Conservation (phyloP, 2,329 filamentous ascomycete species). For the Zymoseptoria tritici region DNA sequence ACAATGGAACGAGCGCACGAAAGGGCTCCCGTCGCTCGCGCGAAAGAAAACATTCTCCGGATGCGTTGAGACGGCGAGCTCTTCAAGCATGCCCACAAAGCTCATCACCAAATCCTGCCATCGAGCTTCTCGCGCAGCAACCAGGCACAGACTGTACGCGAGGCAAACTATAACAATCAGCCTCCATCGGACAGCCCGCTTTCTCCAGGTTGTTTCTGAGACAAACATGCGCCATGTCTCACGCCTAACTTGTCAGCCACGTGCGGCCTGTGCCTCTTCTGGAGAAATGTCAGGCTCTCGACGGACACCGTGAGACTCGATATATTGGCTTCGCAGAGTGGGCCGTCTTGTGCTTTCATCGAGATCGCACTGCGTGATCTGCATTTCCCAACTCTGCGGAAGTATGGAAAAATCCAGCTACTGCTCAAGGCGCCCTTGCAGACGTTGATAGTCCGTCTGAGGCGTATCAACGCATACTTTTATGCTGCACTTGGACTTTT, state of each 20-base stretch:
- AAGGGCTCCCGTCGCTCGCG: neutral
- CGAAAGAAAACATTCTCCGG: neutral
- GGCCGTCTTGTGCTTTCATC: too few species aligned
- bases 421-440: neutral
- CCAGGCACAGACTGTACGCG: too few species aligned
- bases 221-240: neutral
- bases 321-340: neutral
- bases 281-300: neutral
- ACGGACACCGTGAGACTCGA: neutral
- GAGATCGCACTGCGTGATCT: too few species aligned
- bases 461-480: too few species aligned
- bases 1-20: neutral
- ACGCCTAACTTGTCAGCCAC: neutral
- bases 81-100: neutral
- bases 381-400: neutral
- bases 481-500: too few species aligned
- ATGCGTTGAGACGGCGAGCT: neutral
- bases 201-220: neutral
- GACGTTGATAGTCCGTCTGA: too few species aligned
- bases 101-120: too few species aligned
- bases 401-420: neutral
- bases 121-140: too few species aligned
- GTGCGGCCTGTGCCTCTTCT: neutral
- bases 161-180: neutral
- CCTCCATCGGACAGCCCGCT: neutral